Evolutionary conservation across 1,284 basidiomycete genomes (phyloP).

Genomic region (Moniliella sp.): DNA sequence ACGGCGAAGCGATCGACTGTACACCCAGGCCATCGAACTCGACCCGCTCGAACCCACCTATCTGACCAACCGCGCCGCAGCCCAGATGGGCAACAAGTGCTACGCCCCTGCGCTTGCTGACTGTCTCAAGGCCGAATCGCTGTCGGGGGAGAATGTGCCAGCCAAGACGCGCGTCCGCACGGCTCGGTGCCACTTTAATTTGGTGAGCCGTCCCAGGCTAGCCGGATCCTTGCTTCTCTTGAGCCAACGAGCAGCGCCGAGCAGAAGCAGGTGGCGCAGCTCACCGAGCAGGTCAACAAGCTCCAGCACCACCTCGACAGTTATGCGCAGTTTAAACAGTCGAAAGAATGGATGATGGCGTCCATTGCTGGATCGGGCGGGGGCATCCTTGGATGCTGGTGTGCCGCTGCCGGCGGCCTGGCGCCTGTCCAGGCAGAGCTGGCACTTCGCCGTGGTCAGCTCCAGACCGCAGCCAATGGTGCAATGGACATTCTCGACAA

Average conservation of each 20-base stretch:
- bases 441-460: constrained; percentile 13
- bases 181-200: constrained; percentile 19
- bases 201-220: constrained; percentile 8
- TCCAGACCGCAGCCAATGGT: constrained; percentile 15
- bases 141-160: constrained; percentile 39
- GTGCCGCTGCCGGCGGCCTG: constrained; percentile 13
- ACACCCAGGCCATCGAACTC: constrained; percentile 37
- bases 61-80: constrained; percentile 62
- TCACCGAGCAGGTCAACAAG: constrained; percentile 11
- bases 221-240: background rate
- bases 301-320: constrained; percentile 35
- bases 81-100: constrained; percentile 57
- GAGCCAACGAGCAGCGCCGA: no score
- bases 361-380: constrained; percentile 21
- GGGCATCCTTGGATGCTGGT: constrained; percentile 8
- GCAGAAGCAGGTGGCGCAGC: no score
- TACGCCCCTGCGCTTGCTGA: constrained; percentile 54
- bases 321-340: constrained; percentile 44
- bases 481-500: constrained; percentile 49
- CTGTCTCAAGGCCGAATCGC: constrained; percentile 49
- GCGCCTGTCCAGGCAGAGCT: constrained; percentile 10
- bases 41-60: constrained; percentile 52
- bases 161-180: constrained; percentile 21
- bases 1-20: constrained; percentile 23
- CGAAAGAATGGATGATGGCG: constrained; percentile 38